These are phyloP conservation scores for Globisporangium camurandrum DNA, from an alignment of 352 stramenopile species.

Conservation along the genomic window DNA sequence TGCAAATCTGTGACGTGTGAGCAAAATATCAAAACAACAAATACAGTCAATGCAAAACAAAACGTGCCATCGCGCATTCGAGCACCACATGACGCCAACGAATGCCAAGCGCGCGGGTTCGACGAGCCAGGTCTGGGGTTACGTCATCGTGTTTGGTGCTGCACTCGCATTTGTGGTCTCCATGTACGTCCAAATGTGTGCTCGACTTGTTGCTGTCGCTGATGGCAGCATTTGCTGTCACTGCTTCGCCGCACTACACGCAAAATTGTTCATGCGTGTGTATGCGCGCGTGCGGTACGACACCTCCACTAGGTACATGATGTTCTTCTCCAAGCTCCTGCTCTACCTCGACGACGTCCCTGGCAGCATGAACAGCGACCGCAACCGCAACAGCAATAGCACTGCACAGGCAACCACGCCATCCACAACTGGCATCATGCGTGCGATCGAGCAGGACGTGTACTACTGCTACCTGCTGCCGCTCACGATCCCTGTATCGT, in stretches of 20 bases:
- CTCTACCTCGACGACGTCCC: conserved; percentile 14
- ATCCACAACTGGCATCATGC: conserved; percentile 21
- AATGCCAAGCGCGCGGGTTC: conserved; percentile 42
- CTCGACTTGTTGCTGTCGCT: background rate
- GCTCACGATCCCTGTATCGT: conserved; percentile 68
- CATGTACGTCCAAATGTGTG: conserved; percentile 33
- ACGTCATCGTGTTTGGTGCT: conserved; percentile 57
- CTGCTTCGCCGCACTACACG: too few relatives aligned
- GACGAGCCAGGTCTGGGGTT: conserved; percentile 72
- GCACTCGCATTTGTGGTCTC: conserved; percentile 41
- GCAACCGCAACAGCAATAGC: background rate
- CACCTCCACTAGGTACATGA: conserved; percentile 40
- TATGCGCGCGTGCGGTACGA: background rate
- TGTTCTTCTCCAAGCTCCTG: conserved; percentile 66
- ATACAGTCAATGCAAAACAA: too few relatives aligned
- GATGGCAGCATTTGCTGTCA: too few relatives aligned
- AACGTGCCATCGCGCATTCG: too few relatives aligned
- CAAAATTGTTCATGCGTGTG: background rate
- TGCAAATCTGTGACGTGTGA: too few relatives aligned
- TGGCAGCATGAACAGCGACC: background rate
- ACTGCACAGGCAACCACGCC: background rate
- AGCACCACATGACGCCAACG: too few relatives aligned
- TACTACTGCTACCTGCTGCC: conserved; percentile 79
- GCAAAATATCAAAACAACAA: too few relatives aligned
- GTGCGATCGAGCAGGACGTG: conserved; percentile 46